A percentile compares a stretch with the other conserved stretches of the same genome.
Evolutionary conservation across 176 grass and related monocot species (phyloP).

Genomic region (Oryza coarctata): DNA sequence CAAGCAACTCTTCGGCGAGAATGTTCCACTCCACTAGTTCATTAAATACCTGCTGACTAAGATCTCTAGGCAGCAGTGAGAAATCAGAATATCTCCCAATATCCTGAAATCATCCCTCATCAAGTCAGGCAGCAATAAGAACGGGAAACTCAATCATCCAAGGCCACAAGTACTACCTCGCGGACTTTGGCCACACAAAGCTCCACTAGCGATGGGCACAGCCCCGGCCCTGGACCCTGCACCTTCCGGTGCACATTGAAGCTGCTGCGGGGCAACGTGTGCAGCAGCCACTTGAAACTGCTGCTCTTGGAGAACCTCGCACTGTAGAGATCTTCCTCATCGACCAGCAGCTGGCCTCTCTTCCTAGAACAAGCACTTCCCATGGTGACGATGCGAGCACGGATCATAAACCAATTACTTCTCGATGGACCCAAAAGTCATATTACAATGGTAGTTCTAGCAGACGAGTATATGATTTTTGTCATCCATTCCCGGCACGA

Average conservation of each 20-base stretch:
- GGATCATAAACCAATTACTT: constrained; percentile 11
- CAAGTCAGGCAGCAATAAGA: constrained; percentile 19
- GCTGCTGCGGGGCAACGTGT: constrained; percentile 58
- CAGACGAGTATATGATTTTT: not conserved
- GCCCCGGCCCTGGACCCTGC: constrained; percentile 35
- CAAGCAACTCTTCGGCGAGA: constrained; percentile 63
- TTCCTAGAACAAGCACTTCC: constrained; percentile 92
- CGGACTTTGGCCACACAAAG: constrained; percentile 81
- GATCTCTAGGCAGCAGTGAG: constrained; percentile 82
- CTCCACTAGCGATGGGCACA: constrained; percentile 72
- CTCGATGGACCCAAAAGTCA: not conserved
- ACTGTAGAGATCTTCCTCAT: constrained; percentile 53
- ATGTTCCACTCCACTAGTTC: constrained; percentile 61
- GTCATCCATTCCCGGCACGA: constrained; percentile 12
- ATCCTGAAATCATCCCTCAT: constrained; percentile 57
- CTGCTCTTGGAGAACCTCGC: constrained; percentile 84
- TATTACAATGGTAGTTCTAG: not conserved
- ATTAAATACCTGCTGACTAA: constrained; percentile 97
- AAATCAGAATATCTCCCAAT: constrained; percentile 77
- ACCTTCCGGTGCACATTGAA: constrained; percentile 32
- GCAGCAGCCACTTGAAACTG: constrained; percentile 83
- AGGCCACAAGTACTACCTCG: constrained; percentile 44
- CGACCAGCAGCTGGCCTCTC: constrained; percentile 50
- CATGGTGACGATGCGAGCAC: constrained; percentile 32
- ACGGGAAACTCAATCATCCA: constrained; percentile 20